phyloP scores from a whole-genome alignment of 1,284 basidiomycete genomes.

The Apiotrichum porosum region DNA sequence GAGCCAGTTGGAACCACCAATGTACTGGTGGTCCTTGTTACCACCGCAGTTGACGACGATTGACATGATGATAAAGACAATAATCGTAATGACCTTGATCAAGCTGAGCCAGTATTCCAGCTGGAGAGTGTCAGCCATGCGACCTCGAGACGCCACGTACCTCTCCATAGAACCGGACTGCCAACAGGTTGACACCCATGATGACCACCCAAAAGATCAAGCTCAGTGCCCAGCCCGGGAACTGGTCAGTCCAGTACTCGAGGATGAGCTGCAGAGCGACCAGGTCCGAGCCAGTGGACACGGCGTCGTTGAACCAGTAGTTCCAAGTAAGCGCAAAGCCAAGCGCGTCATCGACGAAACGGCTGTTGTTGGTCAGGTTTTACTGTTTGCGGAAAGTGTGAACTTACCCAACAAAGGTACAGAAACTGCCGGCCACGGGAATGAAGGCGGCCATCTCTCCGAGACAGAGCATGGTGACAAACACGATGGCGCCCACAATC shows the following conservation, averaged over 20 bases:
- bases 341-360: conserved; percentile 59
- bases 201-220: conserved; percentile 67
- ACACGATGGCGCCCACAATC: conserved; percentile 45
- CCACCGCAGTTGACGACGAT: conserved; percentile 58
- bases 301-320: conserved; percentile 68
- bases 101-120: conserved; percentile 55
- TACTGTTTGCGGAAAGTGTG: too few relatives aligned
- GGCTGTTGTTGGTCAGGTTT: conserved; percentile 3
- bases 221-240: conserved; percentile 60
- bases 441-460: conserved; percentile 51
- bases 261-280: conserved; percentile 75
- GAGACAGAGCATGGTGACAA: conserved; percentile 48
- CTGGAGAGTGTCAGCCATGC: too few relatives aligned
- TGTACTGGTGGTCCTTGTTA: conserved; percentile 41
- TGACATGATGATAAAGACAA: conserved; percentile 54
- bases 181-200: conserved; percentile 45
- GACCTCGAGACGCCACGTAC: too few relatives aligned
- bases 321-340: conserved; percentile 80
- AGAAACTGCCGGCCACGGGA: conserved; percentile 62
- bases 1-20: conserved; percentile 51
- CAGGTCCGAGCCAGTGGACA: conserved; percentile 69
- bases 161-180: conserved; percentile 40
- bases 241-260: conserved; percentile 63
- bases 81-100: conserved; percentile 74
- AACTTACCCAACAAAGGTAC: conserved; percentile 58